phyloP scores from a whole-genome alignment of 2,329 filamentous ascomycete genomes.

The Penicillium sp. region DNA sequence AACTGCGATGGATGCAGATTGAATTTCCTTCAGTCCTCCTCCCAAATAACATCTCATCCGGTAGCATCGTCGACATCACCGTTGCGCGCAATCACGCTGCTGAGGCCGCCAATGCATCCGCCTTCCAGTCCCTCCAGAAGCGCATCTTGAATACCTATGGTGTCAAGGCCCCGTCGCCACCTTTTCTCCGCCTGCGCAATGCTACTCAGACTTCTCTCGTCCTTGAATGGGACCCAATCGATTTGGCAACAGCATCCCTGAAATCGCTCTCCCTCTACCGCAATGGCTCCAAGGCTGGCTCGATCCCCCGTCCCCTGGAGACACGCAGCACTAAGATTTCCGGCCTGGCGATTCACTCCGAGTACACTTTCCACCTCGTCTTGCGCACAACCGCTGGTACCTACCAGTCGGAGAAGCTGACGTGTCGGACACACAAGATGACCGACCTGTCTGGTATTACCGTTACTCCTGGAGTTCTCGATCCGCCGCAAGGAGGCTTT shows the following conservation, averaged over 20 bases:
- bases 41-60: constrained; percentile 88
- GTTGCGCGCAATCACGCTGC: constrained; percentile 79
- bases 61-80: constrained; percentile 96
- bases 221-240: constrained; percentile 94
- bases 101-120: constrained; percentile 66
- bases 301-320: constrained; percentile 78
- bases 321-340: constrained; percentile 96
- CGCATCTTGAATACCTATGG: constrained; percentile 85
- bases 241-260: constrained; percentile 85
- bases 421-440: constrained; percentile 95
- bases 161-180: constrained; percentile 66
- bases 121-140: constrained; percentile 80
- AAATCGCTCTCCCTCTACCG: constrained; percentile 86
- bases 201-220: constrained; percentile 98
- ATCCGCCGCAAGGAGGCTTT: constrained; percentile 68
- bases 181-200: constrained; percentile 85
- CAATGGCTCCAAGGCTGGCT: constrained; percentile 94
- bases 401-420: constrained; percentile 73
- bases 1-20: constrained; percentile 57
- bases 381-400: constrained; percentile 87
- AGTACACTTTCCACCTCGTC: constrained; percentile 91
- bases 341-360: constrained; percentile 90
- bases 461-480: constrained; percentile 83
- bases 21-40: constrained; percentile 98
- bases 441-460: constrained; percentile 94